Evolutionary conservation across 148 eudicot genomes (phyloP), one percentile per base, ranked within the genome.

Genomic region (Vaccinium corymbosum): DNA sequence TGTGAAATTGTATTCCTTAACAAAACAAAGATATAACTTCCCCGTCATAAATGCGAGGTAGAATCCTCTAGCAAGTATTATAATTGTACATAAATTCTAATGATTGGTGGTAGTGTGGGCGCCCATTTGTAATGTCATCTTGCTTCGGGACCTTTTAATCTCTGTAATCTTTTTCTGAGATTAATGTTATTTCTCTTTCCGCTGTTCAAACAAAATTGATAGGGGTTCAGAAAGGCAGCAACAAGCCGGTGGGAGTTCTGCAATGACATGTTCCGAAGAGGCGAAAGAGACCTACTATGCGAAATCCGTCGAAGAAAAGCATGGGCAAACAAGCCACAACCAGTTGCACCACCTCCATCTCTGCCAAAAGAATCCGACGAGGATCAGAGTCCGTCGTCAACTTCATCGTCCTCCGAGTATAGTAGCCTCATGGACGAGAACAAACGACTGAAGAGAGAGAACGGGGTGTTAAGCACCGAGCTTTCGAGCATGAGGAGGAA

Each of bases 221-320:
- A 96, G 98, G 98, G 99, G 17, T 96, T 96, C 52, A 90, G 94
- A 49, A 96, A 96, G 88, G 97, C 91, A 78, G 93, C 98, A 74
- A 92, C 97, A 77, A 92, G 64, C 82, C 83, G 97, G 32, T 94
- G 99, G 98, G 98, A 96, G 83, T 96, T 96, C 74, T 86, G 92
- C 89, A 96, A 96, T 59, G 94, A 94, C 85, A 91, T 59, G 89
- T 96, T 96, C 83, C 91, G 89, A 52, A 93, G 86, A 80, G 97
- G 98, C 32, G 86, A 89, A 56, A 89, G 72, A 59, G 92, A 93
- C 61, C 85, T 88, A 17, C 94, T 96, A 4, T 83, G 87, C 77
- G 87, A 91, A 55, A 96, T 96, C 50, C 94, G 92, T 6, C 91
- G 99, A 16, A 88, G 97, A 17, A 96, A 94, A 81, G 91, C 95